These are phyloP conservation scores for Diatrype stigma DNA, from an alignment of 2,329 filamentous ascomycete genomes.

Conservation along the genomic window DNA sequence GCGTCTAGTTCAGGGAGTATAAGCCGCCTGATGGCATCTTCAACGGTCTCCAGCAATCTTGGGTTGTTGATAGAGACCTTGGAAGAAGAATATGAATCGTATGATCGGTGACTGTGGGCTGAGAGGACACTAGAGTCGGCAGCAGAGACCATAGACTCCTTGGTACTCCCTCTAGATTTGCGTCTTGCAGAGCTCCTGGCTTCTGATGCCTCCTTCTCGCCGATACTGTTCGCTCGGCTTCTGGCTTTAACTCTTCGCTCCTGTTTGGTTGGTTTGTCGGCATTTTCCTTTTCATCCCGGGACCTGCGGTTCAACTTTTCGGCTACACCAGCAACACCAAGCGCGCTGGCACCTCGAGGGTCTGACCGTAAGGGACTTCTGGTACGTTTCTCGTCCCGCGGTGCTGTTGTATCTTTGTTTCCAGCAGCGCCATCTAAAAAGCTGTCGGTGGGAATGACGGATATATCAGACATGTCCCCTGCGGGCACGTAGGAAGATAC, in stretches of 20 bases:
- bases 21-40: constrained; percentile 84
- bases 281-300: constrained; percentile 35
- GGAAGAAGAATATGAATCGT: constrained; percentile 52
- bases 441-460: constrained; percentile 63
- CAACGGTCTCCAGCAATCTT: constrained; percentile 83
- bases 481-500: constrained; percentile 51
- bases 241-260: constrained; percentile 49
- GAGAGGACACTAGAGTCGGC: constrained; percentile 53
- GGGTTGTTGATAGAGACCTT: constrained; percentile 85
- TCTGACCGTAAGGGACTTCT: constrained; percentile 39
- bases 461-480: constrained; percentile 77
- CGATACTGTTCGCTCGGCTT: constrained; percentile 45
- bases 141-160: constrained; percentile 50
- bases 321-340: constrained; percentile 32
- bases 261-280: constrained; percentile 37
- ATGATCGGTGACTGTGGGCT: constrained; percentile 53
- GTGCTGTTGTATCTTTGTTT: constrained; percentile 30
- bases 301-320: constrained; percentile 44
- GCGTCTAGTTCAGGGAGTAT: constrained; percentile 90
- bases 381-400: constrained; percentile 33
- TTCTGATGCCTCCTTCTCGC: constrained; percentile 45
- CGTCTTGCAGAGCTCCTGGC: constrained; percentile 43
- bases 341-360: constrained; percentile 34
- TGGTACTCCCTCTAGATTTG: constrained; percentile 47
- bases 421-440: constrained; percentile 55